Evolutionary conservation across 192 early-diverging fungal species (phyloP).

Genomic region (Irineochytrium annulatum): DNA sequence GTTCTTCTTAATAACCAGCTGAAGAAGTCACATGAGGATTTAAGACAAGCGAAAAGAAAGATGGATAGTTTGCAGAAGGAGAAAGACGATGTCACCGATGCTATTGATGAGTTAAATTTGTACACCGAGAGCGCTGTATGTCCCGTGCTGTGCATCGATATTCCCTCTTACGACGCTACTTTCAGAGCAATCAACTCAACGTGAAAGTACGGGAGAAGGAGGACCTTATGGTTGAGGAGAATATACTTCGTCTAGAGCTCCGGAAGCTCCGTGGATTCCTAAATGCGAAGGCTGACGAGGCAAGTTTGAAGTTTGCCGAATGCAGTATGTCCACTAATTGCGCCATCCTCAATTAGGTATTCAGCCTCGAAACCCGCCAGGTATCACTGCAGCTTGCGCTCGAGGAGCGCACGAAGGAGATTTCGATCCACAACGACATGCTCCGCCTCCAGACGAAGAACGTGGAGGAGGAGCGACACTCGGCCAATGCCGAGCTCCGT

Average conservation of each 20-base stretch:
- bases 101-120: constrained; percentile 55
- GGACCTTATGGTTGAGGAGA: constrained; percentile 59
- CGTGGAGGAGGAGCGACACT: constrained; percentile 53
- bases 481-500: constrained; percentile 51
- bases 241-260: constrained; percentile 55
- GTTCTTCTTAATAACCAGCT: constrained; percentile 47
- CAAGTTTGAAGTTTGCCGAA: constrained; percentile 12
- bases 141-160: neutral
- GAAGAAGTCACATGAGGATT: constrained; percentile 57
- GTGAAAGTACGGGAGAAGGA: constrained; percentile 53
- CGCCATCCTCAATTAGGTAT: constrained; percentile 28
- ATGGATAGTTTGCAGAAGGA: constrained; percentile 47
- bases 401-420: constrained; percentile 58
- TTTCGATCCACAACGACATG: constrained; percentile 57
- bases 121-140: constrained; percentile 55
- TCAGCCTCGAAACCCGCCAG: constrained; percentile 49
- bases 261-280: constrained; percentile 50
- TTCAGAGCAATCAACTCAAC: constrained; percentile 45
- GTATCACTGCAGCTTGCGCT: constrained; percentile 51
- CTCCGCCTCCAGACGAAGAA: constrained; percentile 48
- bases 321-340: too few species aligned
- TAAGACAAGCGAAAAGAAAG: constrained; percentile 35
- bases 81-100: constrained; percentile 31
- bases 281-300: constrained; percentile 48
- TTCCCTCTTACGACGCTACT: neutral